Conservation (phyloP, 1,284 basidiomycete species). For the Boletus calvinii region DNA sequence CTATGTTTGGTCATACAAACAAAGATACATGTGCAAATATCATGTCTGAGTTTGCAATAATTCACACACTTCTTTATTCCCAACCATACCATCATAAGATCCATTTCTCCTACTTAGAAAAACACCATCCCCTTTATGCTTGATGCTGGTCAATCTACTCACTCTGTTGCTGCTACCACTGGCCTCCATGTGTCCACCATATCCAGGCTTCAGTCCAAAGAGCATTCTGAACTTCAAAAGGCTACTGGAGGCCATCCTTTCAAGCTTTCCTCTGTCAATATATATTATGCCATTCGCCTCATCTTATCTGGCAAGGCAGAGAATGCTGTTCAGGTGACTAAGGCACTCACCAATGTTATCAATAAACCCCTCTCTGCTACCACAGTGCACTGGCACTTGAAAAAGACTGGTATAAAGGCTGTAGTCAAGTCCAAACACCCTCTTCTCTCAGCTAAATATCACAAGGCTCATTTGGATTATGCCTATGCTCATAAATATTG, state of each 20-base stretch:
- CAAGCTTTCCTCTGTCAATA: not conserved
- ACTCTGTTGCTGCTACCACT: too few relatives aligned
- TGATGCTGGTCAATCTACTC: too few relatives aligned
- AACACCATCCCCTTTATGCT: too few relatives aligned
- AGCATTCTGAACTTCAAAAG: slow-evolving; percentile 1
- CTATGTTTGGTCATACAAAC: not conserved
- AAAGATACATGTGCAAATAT: not conserved
- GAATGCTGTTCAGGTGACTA: slow-evolving; percentile 10
- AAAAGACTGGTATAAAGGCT: slow-evolving; percentile 7
- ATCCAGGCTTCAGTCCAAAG: not conserved
- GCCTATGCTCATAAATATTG: not conserved
- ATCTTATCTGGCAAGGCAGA: not conserved
- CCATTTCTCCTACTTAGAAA: too few relatives aligned
- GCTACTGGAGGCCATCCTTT: not conserved
- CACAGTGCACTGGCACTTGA: not conserved
- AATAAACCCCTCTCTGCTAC: not conserved
- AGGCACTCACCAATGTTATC: slow-evolving; percentile 3
- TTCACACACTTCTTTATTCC: not conserved
- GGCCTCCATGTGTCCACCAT: not conserved
- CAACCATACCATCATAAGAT: not conserved
- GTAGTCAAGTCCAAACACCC: slow-evolving; percentile 5
- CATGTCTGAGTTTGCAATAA: slow-evolving; percentile 1
- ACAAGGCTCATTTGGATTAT: not conserved
- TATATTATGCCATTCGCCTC: not conserved
- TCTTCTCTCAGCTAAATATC: slow-evolving; percentile 2